Base-by-base conservation (phyloP, 2,329 filamentous ascomycete species). In the Rhynchosporium agropyri region DNA sequence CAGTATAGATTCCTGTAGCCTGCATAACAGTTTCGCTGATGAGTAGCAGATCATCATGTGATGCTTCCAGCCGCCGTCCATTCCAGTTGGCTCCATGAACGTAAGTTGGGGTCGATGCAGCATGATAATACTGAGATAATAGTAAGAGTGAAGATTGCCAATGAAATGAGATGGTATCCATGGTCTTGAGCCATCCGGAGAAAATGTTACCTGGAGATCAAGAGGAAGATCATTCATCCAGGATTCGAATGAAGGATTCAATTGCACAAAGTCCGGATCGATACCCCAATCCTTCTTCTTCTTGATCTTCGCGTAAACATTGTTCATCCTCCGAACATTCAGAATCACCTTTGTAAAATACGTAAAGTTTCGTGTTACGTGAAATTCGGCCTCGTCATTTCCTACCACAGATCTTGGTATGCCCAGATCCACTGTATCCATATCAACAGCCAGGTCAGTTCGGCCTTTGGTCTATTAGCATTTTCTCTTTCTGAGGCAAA, bases 91-190 rank as follows among this genome's bases (percentile, higher is more conserved):
- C 63, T 93, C 89, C 61, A 93, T 85, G 61, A 91, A 88, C 12
- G 88, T 87, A 45, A 98, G 78, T 72, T 97, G 92, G 26, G 94
- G 93, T 48, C 94, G 85, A 74, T 96, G 89, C 63, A 96, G 88
- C 76, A 98, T 87, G 60, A 98, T 92, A 55, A 94, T 83, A 13
- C 87, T 89, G 20, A 98, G 81, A 69, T 96, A 88, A 75, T 95
- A 93, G 76, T 98, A 96, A 2, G 88, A 89, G 73, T 97, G 91
- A 76, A 97, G 81, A 72, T 97, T 96, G 42, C 91, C 94, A 54
- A 96, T 82, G 72, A 93, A 97, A 69, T 96, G 90, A 7, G 91
- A 94, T 2, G 91, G 85, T 20, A 97, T 81, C 88, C 90, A 95
- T 0, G 93, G 93, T 2, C 91, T 83, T 3, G 89, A 90, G 55